Percentiles rank a stretch among this genome's conserved stretches.
phyloP scores from a whole-genome alignment of 1,284 basidiomycete species.

The Cystobasidium slooffiae region DNA sequence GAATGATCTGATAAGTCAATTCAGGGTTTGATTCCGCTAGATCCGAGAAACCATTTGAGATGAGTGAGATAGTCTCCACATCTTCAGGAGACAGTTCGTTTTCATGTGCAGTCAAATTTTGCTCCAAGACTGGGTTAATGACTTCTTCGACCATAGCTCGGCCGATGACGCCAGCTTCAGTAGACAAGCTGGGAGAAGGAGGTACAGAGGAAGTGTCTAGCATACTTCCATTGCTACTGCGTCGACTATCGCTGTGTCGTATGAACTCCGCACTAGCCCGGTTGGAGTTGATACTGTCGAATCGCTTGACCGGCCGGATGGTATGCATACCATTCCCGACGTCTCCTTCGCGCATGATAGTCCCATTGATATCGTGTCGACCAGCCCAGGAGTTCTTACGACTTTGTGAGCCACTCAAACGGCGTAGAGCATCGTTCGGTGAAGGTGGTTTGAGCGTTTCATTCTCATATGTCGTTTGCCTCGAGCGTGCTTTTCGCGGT shows the following conservation, averaged over 20 bases:
- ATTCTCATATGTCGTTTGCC: conserved; percentile 52
- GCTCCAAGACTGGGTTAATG: conserved; percentile 73
- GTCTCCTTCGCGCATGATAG: conserved; percentile 76
- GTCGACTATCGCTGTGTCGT: conserved; percentile 29
- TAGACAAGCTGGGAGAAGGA: conserved; percentile 54
- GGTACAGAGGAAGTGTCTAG: conserved; percentile 24
- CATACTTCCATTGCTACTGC: conserved; percentile 13
- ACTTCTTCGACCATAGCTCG: conserved; percentile 76
- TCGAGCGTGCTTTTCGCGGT: conserved; percentile 38
- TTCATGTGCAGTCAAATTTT: conserved; percentile 47
- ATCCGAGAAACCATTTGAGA: conserved; percentile 84
- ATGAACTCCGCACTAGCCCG: conserved; percentile 78
- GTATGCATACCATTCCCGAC: conserved; percentile 78
- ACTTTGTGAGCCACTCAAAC: conserved; percentile 19
- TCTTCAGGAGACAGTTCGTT: conserved; percentile 83
- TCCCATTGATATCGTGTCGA: conserved; percentile 70
- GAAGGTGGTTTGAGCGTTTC: conserved; percentile 47
- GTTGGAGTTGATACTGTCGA: conserved; percentile 77
- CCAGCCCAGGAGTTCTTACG: conserved; percentile 65
- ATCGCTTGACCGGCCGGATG: conserved; percentile 87
- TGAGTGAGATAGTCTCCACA: conserved; percentile 85
- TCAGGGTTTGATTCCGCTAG: conserved; percentile 78
- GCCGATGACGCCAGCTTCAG: conserved; percentile 61
- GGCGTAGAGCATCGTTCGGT: not conserved
- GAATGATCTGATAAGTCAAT: conserved; percentile 80